These are phyloP conservation scores for Nemania sp. DNA, from an alignment of 2,329 filamentous ascomycete species.

Conservation along the genomic window DNA sequence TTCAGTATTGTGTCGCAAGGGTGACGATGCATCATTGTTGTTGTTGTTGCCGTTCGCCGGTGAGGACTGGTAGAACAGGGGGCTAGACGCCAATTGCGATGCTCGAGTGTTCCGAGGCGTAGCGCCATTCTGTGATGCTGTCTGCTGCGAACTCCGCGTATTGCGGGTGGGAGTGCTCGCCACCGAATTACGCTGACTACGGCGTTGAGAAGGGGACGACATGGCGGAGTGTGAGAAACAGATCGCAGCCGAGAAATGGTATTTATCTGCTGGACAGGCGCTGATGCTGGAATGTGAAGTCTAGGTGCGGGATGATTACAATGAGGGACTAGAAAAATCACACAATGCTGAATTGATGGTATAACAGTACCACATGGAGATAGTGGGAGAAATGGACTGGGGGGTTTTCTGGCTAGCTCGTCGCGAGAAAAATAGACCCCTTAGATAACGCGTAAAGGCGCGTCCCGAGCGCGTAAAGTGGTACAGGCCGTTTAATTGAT, in stretches of 20 bases:
- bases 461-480: constrained; percentile 52
- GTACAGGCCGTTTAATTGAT: constrained; percentile 33
- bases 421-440: constrained; percentile 42
- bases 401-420: constrained; percentile 13
- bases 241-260: neutral
- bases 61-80: constrained; percentile 78
- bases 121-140: constrained; percentile 46
- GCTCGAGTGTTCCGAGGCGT: constrained; percentile 61
- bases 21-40: constrained; percentile 60
- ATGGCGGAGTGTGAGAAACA: constrained; percentile 55
- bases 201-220: constrained; percentile 69
- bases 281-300: constrained; percentile 18
- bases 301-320: neutral
- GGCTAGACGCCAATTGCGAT: constrained; percentile 77
- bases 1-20: constrained; percentile 68
- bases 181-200: constrained; percentile 67
- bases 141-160: constrained; percentile 64
- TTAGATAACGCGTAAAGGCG: constrained; percentile 43
- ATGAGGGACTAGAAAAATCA: constrained; percentile 7
- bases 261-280: neutral
- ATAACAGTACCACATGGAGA: neutral
- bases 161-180: constrained; percentile 66
- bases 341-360: neutral
- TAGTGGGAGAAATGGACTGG: constrained; percentile 24
- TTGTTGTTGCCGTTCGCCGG: constrained; percentile 50